Evolutionary conservation across 2,329 filamentous ascomycete genomes (phyloP), one percentile per base, ranked within the genome.

Genomic region (Claviceps sp.): DNA sequence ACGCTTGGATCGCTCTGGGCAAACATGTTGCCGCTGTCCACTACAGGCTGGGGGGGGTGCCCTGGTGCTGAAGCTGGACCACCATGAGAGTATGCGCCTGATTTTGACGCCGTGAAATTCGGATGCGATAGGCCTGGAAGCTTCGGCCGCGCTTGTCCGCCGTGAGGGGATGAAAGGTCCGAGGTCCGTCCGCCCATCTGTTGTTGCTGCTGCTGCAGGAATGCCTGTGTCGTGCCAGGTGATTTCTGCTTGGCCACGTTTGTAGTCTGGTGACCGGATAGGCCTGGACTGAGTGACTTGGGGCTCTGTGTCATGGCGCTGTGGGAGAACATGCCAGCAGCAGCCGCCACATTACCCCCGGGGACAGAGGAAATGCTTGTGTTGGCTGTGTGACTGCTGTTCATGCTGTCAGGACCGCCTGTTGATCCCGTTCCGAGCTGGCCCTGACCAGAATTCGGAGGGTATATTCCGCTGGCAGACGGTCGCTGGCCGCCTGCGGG

Each of bases 251-350:
- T 74, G 43, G 71, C 61, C 38, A 77, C 67, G 34, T 65, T 70
- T 49, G 70, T 66, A 16, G 75, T 67, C 57, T 80, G 79, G 48
- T 84, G 72, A 20, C 74, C 63, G 63, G 75, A 60, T 30, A 67
- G 72, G 18, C 75, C 75, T n/a, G 85, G 85, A 54, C 84, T 89
- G 42, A 95, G 72, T 4, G 89, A 85, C 63, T 90, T 94, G 0
- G 89, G 89, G 58, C 87, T 94, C 66, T 95, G 89, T 3, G 86
- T 93, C 72, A 95, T 86, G 54, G 72, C 77, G 51, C 79, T 77
- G 57, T 89, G 82, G 8, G 81, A 77, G 63, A 88, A 94, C 57
- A 89, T 77, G 18, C 76, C 77, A 47, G 72, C 71, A 54, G 71
- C 77, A 47, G 72, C 71, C 53, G 71, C 73, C 46, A 70, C 70